Evolutionary conservation across 2,329 filamentous ascomycete genomes (phyloP).

Genomic region (Penicillium sp.): DNA sequence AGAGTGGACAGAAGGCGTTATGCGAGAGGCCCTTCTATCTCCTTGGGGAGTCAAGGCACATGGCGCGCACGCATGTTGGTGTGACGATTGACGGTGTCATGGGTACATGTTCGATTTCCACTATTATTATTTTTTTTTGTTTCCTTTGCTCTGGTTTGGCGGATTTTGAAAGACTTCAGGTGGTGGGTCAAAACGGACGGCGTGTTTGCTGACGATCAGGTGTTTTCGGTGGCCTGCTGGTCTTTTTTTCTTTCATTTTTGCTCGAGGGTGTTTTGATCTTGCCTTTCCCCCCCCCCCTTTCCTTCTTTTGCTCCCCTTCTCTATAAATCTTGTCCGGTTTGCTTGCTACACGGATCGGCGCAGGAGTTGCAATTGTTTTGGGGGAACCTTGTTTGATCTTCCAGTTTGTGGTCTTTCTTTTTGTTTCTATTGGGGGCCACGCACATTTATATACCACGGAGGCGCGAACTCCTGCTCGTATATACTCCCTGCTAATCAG

Average conservation of each 20-base stretch:
- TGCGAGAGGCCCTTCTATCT: too few species aligned
- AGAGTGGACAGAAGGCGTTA: too few species aligned
- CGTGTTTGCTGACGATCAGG: conserved; percentile 23
- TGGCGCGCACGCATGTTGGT: conserved; percentile 1
- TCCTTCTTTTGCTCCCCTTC: conserved; percentile 14
- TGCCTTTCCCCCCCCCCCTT: not conserved
- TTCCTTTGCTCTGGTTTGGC: conserved; percentile 13
- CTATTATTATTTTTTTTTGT: conserved; percentile 2
- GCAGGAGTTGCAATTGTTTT: conserved; percentile 9
- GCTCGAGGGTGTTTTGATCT: not conserved
- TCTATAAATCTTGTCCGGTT: too few species aligned
- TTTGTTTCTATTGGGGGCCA: not conserved
- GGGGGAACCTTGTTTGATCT: conserved; percentile 5
- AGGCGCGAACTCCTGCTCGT: not conserved
- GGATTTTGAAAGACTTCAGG: conserved; percentile 14
- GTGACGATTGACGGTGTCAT: not conserved
- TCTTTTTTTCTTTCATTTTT: not conserved
- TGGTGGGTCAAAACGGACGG: conserved; percentile 11
- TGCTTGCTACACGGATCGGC: conserved; percentile 25
- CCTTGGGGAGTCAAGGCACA: not conserved
- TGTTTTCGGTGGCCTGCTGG: conserved; percentile 21
- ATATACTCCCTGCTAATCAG: not conserved
- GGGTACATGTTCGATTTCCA: not conserved
- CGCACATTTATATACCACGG: too few species aligned
- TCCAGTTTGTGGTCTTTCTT: conserved; percentile 3